phyloP scores from a whole-genome alignment of 2,329 filamentous ascomycete species.

The Coccinonectria pachysandricola region DNA sequence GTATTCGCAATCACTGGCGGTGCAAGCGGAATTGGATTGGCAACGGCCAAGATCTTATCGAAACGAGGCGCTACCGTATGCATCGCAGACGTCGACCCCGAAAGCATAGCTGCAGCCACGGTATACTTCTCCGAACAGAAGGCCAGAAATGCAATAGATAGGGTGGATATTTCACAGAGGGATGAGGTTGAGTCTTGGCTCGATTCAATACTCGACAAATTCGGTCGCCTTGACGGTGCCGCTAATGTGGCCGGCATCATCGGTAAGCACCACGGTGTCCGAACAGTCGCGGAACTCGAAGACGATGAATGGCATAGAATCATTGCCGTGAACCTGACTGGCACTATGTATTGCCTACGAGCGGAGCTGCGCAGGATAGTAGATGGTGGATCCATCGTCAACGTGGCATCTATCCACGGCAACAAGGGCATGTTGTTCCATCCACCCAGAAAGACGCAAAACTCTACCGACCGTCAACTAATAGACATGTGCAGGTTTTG shows the following conservation, averaged over 20 bases:
- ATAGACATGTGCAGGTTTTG: slow-evolving; percentile 19
- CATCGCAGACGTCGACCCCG: slow-evolving; percentile 28
- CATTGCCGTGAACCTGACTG: slow-evolving; percentile 38
- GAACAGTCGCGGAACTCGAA: slow-evolving; percentile 31
- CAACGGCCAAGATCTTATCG: slow-evolving; percentile 28
- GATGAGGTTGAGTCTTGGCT: slow-evolving; percentile 42
- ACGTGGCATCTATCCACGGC: slow-evolving; percentile 37
- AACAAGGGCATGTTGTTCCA: slow-evolving; percentile 30
- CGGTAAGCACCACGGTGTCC: slow-evolving; percentile 31
- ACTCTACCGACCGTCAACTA: slow-evolving; percentile 5
- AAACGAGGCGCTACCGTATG: slow-evolving; percentile 28
- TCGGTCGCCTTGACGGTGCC: slow-evolving; percentile 43
- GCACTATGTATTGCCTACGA: slow-evolving; percentile 41
- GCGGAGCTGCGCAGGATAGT: slow-evolving; percentile 30
- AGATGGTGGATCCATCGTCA: slow-evolving; percentile 47
- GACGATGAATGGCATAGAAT: slow-evolving; percentile 39
- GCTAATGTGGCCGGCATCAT: slow-evolving; percentile 46
- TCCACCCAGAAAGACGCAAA: slow-evolving; percentile 1
- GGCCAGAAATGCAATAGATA: slow-evolving; percentile 24
- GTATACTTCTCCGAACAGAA: slow-evolving; percentile 21
- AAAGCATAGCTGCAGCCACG: slow-evolving; percentile 19
- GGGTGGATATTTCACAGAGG: slow-evolving; percentile 38
- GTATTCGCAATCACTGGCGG: slow-evolving; percentile 33
- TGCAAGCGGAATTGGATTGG: slow-evolving; percentile 34
- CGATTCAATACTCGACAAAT: slow-evolving; percentile 31